Percentiles rank a stretch among this genome's conserved stretches.
phyloP scores from a whole-genome alignment of 228 moss, liverwort and hornwort genomes.

The Sphagnum magellanicum region DNA sequence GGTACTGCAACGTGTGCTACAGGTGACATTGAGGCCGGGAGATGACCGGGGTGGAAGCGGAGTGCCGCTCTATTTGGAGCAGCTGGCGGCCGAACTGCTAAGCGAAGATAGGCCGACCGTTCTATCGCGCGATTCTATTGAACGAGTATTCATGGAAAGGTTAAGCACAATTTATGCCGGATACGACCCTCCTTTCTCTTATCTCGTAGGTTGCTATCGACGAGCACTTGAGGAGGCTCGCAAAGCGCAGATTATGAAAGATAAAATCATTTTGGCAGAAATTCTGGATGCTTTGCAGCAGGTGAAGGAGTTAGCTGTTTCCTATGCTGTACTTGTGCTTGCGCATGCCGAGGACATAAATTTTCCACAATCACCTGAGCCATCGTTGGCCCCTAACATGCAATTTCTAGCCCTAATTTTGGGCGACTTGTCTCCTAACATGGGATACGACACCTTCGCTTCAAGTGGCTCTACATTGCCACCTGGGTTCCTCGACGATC shows the following conservation, averaged over 20 bases:
- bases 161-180: slow-evolving; percentile 26
- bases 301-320: slow-evolving; percentile 75
- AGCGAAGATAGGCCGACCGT: slow-evolving; percentile 54
- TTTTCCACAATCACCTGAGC: slow-evolving; percentile 69
- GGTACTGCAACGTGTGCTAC: slow-evolving; percentile 66
- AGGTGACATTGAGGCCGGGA: slow-evolving; percentile 58
- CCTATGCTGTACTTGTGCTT: slow-evolving; percentile 74
- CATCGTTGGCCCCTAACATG: slow-evolving; percentile 23
- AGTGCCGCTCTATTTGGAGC: slow-evolving; percentile 59
- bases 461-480: slow-evolving; percentile 55
- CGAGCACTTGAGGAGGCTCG: slow-evolving; percentile 74
- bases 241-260: slow-evolving; percentile 72
- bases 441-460: slow-evolving; percentile 52
- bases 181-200: slow-evolving; percentile 62
- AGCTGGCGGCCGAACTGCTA: slow-evolving; percentile 79
- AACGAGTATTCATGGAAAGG: slow-evolving; percentile 86
- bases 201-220: slow-evolving; percentile 76
- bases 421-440: slow-evolving; percentile 57
- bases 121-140: slow-evolving; percentile 58
- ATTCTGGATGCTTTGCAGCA: slow-evolving; percentile 75
- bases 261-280: slow-evolving; percentile 66
- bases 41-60: slow-evolving; percentile 23
- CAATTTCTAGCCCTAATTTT: slow-evolving; percentile 62
- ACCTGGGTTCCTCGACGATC: slow-evolving; percentile 66
- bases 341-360: slow-evolving; percentile 55